Evolutionary conservation across 306 rosid species (phyloP).

Genomic region (Sindora glabra): DNA sequence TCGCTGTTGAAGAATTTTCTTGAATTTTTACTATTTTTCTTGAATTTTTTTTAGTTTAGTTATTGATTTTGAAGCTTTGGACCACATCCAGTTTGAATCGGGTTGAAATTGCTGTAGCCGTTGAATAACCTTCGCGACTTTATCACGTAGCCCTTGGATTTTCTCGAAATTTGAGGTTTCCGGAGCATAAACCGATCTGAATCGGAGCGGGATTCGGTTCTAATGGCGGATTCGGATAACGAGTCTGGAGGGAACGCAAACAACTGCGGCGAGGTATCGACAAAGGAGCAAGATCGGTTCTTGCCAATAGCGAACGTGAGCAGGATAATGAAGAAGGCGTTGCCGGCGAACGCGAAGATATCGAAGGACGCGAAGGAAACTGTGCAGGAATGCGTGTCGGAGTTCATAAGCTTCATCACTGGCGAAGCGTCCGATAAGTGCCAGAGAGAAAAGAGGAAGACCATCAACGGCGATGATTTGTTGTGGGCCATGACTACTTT

Average conservation of each 20-base stretch:
- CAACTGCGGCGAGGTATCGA: slow-evolving; percentile 32
- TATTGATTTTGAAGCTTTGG: too few species aligned
- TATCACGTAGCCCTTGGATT: too few species aligned
- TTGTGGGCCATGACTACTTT: slow-evolving; percentile 71
- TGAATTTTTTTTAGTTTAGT: too few species aligned
- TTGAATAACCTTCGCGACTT: too few species aligned
- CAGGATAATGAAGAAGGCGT: slow-evolving; percentile 65
- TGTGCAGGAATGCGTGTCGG: slow-evolving; percentile 66
- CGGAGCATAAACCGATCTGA: too few species aligned
- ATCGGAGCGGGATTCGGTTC: too few species aligned
- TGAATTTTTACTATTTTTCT: too few species aligned
- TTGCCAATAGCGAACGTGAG: slow-evolving; percentile 69
- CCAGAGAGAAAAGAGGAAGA: slow-evolving; percentile 62
- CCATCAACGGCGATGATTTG: slow-evolving; percentile 66
- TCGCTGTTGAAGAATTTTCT: too few species aligned
- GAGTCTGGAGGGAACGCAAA: slow-evolving; percentile 38
- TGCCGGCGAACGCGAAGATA: slow-evolving; percentile 70
- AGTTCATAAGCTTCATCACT: slow-evolving; percentile 66
- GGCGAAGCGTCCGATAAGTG: slow-evolving; percentile 76
- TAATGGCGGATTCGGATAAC: slow-evolving; percentile 63
- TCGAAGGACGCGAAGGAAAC: slow-evolving; percentile 69
- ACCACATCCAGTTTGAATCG: too few species aligned
- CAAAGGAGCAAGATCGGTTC: slow-evolving; percentile 50
- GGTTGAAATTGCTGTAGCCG: too few species aligned
- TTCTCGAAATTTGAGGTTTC: too few species aligned